Evolutionary conservation across 2,329 filamentous ascomycete species (phyloP).

Genomic region (Thelonectria discophora): DNA sequence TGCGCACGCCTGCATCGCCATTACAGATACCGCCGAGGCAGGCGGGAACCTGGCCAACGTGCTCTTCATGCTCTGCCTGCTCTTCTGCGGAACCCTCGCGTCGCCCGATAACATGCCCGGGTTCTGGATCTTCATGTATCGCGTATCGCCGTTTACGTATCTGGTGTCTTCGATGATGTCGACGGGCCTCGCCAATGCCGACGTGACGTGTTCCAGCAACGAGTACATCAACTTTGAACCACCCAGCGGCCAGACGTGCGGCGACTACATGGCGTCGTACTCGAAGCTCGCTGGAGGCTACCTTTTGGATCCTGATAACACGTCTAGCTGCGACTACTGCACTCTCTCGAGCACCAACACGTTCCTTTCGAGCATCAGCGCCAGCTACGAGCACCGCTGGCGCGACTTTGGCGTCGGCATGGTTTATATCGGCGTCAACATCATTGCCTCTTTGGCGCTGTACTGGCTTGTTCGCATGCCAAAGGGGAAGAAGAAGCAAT

Average conservation of each 20-base stretch:
- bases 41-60: slow-evolving; percentile 75
- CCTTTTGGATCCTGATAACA: slow-evolving; percentile 62
- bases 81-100: slow-evolving; percentile 73
- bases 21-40: slow-evolving; percentile 70
- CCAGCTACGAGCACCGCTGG: slow-evolving; percentile 62
- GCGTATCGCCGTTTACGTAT: slow-evolving; percentile 65
- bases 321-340: slow-evolving; percentile 57
- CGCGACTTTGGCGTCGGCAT: slow-evolving; percentile 66
- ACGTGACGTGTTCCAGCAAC: slow-evolving; percentile 64
- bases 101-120: slow-evolving; percentile 65
- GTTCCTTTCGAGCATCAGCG: slow-evolving; percentile 51
- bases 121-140: slow-evolving; percentile 81
- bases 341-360: slow-evolving; percentile 51
- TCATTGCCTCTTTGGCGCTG: slow-evolving; percentile 57
- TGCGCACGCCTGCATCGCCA: slow-evolving; percentile 70
- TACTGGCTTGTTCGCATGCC: slow-evolving; percentile 59
- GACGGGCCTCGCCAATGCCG: slow-evolving; percentile 40
- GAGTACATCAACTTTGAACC: slow-evolving; percentile 74
- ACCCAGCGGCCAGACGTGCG: slow-evolving; percentile 61
- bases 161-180: slow-evolving; percentile 41
- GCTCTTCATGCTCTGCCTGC: slow-evolving; percentile 69
- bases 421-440: slow-evolving; percentile 63
- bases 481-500: slow-evolving; percentile 45
- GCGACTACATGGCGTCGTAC: slow-evolving; percentile 61
- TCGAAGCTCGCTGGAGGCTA: slow-evolving; percentile 57